Evolutionary conservation across 2,329 filamentous ascomycete species (phyloP), one percentile per base, ranked within the genome.

Genomic region (Scytalidium sp.): DNA sequence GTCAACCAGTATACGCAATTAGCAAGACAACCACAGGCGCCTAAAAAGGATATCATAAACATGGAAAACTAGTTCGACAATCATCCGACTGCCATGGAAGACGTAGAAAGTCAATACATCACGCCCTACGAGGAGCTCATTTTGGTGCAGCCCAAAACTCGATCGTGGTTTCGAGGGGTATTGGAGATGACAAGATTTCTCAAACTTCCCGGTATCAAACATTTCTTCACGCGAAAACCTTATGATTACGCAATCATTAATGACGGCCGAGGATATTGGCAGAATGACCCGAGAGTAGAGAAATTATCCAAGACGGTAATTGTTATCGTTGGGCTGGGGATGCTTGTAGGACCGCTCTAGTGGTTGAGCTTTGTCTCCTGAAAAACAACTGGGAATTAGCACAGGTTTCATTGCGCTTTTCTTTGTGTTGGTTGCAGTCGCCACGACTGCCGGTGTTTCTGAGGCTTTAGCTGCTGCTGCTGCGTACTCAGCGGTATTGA

Each of bases 271-370:
- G 13, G 7, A 7, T n/a, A 27, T n/a, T 46, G 43, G 43, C 22
- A 32, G n/a, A 29, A 46, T n/a, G 43, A 46, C 15, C 3, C 19
- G 9, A 21, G 43, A 2, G 25, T 46, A 9, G 43, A 46, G 7
- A 5, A 19, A 6, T 13, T 46, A 17, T 46, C 25, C 2, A 25
- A 15, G 11, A 32, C 39, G 8, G 22, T 46, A 11, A 20, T 45
- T 45, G 44, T 22, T 15, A 46, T 19, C 10, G 19, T 49, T 8
- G 51, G 51, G 1, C 23, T 53, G 41, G 39, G 19, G 11, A 53
- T 53, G 51, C 19, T 53, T 6, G 40, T 53, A 21, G 48, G n/a
- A 8, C 51, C 48, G n/a, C 20, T 53, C 3, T 53, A 48, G 51
- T n/a, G 21, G n/a, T 42, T 53, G 19, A 11, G 47, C 11, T 3